phyloP scores from a whole-genome alignment of 768 basidiomycete genomes.

The Cantharellus anzutake region DNA sequence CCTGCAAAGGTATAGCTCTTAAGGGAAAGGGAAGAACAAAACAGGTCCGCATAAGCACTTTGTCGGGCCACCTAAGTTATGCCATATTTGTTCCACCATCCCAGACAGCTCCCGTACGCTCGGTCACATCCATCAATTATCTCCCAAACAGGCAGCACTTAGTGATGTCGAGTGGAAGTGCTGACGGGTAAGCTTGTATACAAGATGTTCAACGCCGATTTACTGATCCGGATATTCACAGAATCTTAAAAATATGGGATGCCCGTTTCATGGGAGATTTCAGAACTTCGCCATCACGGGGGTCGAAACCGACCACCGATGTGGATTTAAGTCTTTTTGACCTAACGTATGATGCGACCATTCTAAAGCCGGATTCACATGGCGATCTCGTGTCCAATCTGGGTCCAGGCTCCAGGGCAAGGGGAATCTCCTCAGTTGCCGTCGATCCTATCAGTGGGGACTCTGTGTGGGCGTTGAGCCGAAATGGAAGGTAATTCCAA shows the following conservation, averaged over 20 bases:
- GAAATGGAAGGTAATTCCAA: background rate
- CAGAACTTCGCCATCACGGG: background rate
- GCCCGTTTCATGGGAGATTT: background rate
- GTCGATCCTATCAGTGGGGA: background rate
- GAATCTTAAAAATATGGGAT: background rate
- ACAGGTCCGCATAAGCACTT: no score
- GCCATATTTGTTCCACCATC: no score
- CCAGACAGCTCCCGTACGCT: background rate
- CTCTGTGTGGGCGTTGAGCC: background rate
- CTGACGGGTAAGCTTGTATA: background rate
- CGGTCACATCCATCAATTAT: constrained; percentile 1
- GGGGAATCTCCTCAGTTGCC: background rate
- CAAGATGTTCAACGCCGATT: no score
- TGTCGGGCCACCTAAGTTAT: no score
- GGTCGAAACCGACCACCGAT: background rate
- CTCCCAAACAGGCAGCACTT: background rate
- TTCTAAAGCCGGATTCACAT: background rate
- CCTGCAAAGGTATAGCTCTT: background rate
- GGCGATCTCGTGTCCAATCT: background rate
- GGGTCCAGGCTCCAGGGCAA: background rate
- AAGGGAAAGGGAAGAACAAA: no score
- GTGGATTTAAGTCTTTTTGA: background rate
- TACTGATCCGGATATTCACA: background rate
- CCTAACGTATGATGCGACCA: background rate
- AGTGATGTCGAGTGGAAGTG: background rate